A percentile compares a stretch with the other conserved stretches of the same genome.
These are phyloP conservation scores for Phoenix roebelenii DNA, from an alignment of 176 grass and related monocot species.

Conservation along the genomic window DNA sequence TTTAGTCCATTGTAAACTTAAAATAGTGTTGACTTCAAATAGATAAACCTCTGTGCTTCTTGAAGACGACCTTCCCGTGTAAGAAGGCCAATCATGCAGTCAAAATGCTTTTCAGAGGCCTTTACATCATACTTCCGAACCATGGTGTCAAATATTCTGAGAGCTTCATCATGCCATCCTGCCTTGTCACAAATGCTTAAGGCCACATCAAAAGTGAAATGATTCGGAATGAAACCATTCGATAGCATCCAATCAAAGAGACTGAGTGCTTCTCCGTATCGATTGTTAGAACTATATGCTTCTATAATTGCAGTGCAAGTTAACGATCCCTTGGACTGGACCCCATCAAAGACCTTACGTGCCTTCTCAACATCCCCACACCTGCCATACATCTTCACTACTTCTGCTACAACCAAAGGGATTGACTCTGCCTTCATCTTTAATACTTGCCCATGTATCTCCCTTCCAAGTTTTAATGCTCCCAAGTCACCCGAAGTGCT, in stretches of 20 bases:
- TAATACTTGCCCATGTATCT: slow-evolving; percentile 53
- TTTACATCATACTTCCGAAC: slow-evolving; percentile 57
- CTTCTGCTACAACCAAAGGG: slow-evolving; percentile 49
- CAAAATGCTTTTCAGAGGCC: slow-evolving; percentile 68
- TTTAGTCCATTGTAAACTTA: slow-evolving; percentile 2
- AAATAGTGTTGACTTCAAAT: slow-evolving; percentile 46
- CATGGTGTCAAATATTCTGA: slow-evolving; percentile 59
- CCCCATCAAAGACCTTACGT: slow-evolving; percentile 46
- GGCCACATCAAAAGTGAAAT: slow-evolving; percentile 53
- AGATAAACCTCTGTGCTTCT: slow-evolving; percentile 63
- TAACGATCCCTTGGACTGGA: slow-evolving; percentile 53
- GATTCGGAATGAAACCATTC: slow-evolving; percentile 61
- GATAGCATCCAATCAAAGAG: slow-evolving; percentile 67
- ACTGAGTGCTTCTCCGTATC: slow-evolving; percentile 50
- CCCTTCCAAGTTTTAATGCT: slow-evolving; percentile 40
- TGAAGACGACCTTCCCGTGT: slow-evolving; percentile 30
- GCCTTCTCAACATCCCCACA: slow-evolving; percentile 54
- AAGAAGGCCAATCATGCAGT: slow-evolving; percentile 61
- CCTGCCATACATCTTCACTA: slow-evolving; percentile 73
- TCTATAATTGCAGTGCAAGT: slow-evolving; percentile 80
- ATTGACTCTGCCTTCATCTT: slow-evolving; percentile 53
- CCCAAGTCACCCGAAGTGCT: slow-evolving; percentile 37
- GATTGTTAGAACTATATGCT: slow-evolving; percentile 52
- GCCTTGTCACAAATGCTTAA: slow-evolving; percentile 50
- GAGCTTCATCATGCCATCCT: slow-evolving; percentile 38